Evolutionary conservation across 768 basidiomycete species (phyloP), one percentile per base, ranked within the genome.

Genomic region (Suillus spraguei): DNA sequence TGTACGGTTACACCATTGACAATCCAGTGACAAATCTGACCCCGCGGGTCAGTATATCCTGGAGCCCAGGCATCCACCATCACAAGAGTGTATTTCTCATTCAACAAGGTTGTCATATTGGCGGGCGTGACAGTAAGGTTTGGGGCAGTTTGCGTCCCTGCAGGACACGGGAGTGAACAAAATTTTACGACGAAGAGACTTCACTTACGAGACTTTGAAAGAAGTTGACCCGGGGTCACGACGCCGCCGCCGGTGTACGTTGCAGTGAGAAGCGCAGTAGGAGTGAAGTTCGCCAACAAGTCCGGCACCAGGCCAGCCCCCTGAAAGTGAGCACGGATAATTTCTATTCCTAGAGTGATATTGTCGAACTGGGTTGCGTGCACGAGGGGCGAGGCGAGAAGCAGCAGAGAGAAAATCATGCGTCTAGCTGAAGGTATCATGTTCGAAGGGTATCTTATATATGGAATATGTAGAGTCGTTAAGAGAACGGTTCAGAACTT

Each of bases 21-120:
- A 55, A 94, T 84, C 92, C 91, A 94, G 78, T 94, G 93, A 60
- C 90, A 83, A 58, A 86, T 91, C 66, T 87, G 86, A 22, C 85
- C 87, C 10, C 78, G 75, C 42, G 81, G 74, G 60, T 85, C 77
- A 66, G 88, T 81, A 55, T 83, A 77, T 44, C 91, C 91, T 42
- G 88, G 87, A 28, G 83, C 71, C 63, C 86, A 87, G 14, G 90
- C 89, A 68, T 95, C 92, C 36, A 87, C 82, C 90, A 95, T 90
- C 59, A 84, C 79, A 41, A 94, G 71, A 32, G 91, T 91, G 76
- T 82, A 92, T 47, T 75, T 82, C 14, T 82, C 84, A 42, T 72
- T 72, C 60, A 89, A 73, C 13, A 73, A 41, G 17, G 78, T 73
- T 32, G 84, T 81, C 39, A 80, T 74, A 74, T 85, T 84, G 56